phyloP scores from a whole-genome alignment of 1,284 basidiomycete species.

The Trichosporon sp. region DNA sequence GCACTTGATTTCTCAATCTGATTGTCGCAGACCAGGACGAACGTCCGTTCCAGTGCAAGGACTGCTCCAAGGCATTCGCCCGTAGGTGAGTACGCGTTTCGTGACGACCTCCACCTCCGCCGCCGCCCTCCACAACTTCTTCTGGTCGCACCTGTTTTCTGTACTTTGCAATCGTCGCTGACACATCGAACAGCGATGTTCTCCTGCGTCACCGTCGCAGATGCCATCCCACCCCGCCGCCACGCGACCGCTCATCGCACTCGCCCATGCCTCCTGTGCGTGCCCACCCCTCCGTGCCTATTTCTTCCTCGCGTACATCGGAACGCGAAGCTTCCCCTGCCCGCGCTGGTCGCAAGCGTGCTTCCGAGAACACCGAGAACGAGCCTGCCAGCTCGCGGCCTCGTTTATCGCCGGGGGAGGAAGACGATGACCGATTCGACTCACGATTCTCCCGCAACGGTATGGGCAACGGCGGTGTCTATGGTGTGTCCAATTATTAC shows the following conservation, averaged over 20 bases:
- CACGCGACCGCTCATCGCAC: constrained; percentile 44
- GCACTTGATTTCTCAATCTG: constrained; percentile 2
- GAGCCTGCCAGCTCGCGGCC: constrained; percentile 18
- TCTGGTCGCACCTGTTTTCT: background rate
- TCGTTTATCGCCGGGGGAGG: constrained; percentile 35
- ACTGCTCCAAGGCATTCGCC: constrained; percentile 57
- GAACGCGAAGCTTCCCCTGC: constrained; percentile 44
- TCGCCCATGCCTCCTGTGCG: constrained; percentile 47
- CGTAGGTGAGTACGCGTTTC: constrained; percentile 46
- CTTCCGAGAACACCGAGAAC: constrained; percentile 22
- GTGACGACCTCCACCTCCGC: constrained; percentile 18
- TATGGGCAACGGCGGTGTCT: constrained; percentile 47
- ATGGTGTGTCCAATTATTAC: constrained; percentile 41
- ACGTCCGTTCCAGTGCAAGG: constrained; percentile 55
- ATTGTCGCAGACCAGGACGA: constrained; percentile 52
- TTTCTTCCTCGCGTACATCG: constrained; percentile 50
- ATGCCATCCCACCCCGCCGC: constrained; percentile 56
- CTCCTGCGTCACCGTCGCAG: constrained; percentile 56
- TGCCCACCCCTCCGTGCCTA: constrained; percentile 47
- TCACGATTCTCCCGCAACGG: constrained; percentile 42
- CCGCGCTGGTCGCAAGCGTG: constrained; percentile 38
- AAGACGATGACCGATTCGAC: constrained; percentile 43
- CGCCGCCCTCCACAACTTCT: constrained; percentile 13
- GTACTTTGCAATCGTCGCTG: background rate
- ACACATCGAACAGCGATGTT: constrained; percentile 50